Conservation (phyloP, 1,284 basidiomycete species). For the Irpex sp. region DNA sequence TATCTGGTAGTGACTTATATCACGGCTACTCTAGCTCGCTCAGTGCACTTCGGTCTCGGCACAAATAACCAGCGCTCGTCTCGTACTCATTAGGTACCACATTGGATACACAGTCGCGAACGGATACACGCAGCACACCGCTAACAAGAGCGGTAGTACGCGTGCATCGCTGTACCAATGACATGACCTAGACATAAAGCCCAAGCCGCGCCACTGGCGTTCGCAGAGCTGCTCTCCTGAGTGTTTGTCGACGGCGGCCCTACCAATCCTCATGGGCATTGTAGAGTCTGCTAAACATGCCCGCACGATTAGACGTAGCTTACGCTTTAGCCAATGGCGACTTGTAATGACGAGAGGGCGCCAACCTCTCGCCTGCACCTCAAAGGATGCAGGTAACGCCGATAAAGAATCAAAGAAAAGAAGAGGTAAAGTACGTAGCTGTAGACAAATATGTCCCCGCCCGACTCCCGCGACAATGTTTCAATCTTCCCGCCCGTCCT, state of each 20-base stretch:
- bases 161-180: neutral
- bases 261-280: neutral
- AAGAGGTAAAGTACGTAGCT: conserved; percentile 11
- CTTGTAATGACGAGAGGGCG: conserved; percentile 1
- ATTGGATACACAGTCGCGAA: neutral
- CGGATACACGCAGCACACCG: neutral
- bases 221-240: neutral
- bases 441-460: neutral
- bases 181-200: neutral
- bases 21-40: neutral
- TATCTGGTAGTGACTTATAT: neutral
- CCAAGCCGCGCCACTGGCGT: neutral
- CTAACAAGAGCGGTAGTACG: neutral
- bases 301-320: neutral
- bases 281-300: neutral
- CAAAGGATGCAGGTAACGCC: neutral
- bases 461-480: conserved; percentile 9
- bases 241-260: neutral
- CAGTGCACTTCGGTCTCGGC: neutral
- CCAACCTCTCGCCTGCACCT: conserved; percentile 5
- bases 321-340: neutral
- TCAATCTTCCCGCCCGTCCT: neutral
- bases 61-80: neutral
- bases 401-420: neutral
- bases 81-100: neutral